Evolutionary conservation across 768 basidiomycete species (phyloP), one percentile per base, ranked within the genome.

Genomic region (Udeniomyces megalosporus): DNA sequence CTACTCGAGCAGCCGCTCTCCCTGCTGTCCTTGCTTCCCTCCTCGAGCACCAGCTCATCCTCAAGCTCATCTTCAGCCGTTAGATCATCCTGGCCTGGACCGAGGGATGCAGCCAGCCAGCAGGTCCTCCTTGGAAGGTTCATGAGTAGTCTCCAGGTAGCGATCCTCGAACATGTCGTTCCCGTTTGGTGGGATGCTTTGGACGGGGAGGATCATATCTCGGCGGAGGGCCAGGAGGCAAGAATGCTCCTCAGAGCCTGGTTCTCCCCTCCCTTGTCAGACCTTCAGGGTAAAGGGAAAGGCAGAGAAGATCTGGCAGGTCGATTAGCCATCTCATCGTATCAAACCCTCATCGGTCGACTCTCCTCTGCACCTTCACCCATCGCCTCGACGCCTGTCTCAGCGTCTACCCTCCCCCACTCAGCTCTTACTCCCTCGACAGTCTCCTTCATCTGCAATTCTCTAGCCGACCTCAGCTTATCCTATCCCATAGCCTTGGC

Each of bases 401-500:
- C 46, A 24, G n/a, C 12, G 5, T 35, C 49, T 22, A 4, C 46
- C 35, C 24, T 48, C 3, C 31, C 44, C 28, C 38, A 51, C n/a
- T 20, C 52, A 1, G 3, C 17, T 11, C 8, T n/a, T 15, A 32
- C 60, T 22, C 32, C 38, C 17, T 32, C 60, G 17, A 34, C 64
- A 42, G 28, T 70, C 10, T 29, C 50, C 3, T 80, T 80, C 66
- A 77, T 80, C 0, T 70, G 8, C 38, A 17, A 42, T 17, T 86
- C 26, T 75, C 75, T 22, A 77, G 73, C n/a, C 75, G 20, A 70
- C 77, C 10, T 75, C 69, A 51, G 76, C 80, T 32, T 90, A 88
- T 71, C 81, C 86, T 4, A 72, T 91, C 44, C 83, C 86, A 66
- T 77, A n/a, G n/a, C n/a, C n/a, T n/a, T 82, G 50, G 71, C 90